Evolutionary conservation across 2,329 filamentous ascomycete species (phyloP), one percentile per base, ranked within the genome.

Genomic region (Fusarium fracticaudum): DNA sequence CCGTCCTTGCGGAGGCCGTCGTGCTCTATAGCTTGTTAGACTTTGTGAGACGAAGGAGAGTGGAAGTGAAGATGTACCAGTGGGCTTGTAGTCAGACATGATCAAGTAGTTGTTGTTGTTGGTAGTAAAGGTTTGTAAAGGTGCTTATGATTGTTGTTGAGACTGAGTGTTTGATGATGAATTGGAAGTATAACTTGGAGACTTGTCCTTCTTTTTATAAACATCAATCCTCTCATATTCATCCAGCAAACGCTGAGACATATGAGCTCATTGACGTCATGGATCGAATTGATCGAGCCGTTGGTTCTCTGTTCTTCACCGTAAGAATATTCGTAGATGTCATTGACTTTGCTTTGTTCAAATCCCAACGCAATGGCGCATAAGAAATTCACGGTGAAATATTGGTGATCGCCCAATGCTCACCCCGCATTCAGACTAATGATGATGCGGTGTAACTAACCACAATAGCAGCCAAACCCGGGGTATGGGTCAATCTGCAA

Each of bases 1-100:
- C 74, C 74, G 4, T 74, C 74, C 69, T 76, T 64, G 61, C 74
- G 74, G 69, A 76, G 74, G 54, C 74, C 74, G 37, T 68, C 74
- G 61, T 76, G 74, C 69, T 76, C 74, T 72, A 1, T 7, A 11
- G 3, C 4, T 17, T 64, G 45, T 70, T 15, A 59, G 41, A 20
- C 3, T 4, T 0, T 10, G 26, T 1, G 1, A 15, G 3, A 2
- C 9, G 5, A 8, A 22, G 12, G 4, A 1, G 3, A 6, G 4
- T 4, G 8, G 26, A 8, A 15, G 29, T 7, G 22, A 15, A 6
- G n/a, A 18, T 24, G 53, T 70, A 70, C 67, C 67, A 70, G 67
- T 70, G 37, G 67, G 67, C 67, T 70, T 70, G 45, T 70, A 70
- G 45, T 70, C 67, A 70, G 67, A 70, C 67, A 70, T 70, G 59